Conservation (phyloP, 164 flowering plant species). For the Nymphaea colorata region DNA sequence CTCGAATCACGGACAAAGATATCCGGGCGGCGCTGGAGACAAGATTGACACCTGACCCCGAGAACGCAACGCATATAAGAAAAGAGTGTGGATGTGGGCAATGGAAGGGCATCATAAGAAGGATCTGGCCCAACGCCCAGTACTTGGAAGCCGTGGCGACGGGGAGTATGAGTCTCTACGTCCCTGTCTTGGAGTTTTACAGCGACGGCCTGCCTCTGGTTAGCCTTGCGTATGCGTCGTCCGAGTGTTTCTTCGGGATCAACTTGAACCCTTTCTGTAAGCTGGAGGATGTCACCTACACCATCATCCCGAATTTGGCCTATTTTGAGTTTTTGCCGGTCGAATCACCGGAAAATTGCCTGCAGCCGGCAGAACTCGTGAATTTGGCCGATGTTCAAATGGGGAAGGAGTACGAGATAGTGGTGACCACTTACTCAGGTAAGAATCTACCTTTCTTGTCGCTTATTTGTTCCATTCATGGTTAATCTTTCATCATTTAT, state of each 20-base stretch:
- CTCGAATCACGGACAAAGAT: constrained; percentile 30
- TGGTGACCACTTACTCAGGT: constrained; percentile 59
- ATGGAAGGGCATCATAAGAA: constrained; percentile 50
- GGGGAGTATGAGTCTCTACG: constrained; percentile 80
- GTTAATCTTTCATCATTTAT: not conserved
- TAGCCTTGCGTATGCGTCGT: constrained; percentile 78
- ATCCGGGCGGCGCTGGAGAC: constrained; percentile 18
- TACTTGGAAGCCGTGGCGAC: constrained; percentile 72
- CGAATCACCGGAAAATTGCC: constrained; percentile 13
- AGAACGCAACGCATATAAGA: constrained; percentile 36
- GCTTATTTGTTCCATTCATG: not conserved
- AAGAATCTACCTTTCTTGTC: too few species aligned
- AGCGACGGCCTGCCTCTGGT: constrained; percentile 48
- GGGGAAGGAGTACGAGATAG: constrained; percentile 62
- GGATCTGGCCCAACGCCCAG: constrained; percentile 79
- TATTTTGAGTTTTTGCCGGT: constrained; percentile 65
- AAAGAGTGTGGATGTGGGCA: constrained; percentile 32
- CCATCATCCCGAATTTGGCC: constrained; percentile 74
- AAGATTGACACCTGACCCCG: constrained; percentile 31
- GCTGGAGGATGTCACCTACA: constrained; percentile 58
- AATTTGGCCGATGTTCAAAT: constrained; percentile 47
- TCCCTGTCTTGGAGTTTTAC: constrained; percentile 56
- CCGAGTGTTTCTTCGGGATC: constrained; percentile 67
- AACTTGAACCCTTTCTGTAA: constrained; percentile 49
- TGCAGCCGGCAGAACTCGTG: constrained; percentile 26